Conservation (phyloP, 441 rosid genomes). For the Melastoma candidum region DNA sequence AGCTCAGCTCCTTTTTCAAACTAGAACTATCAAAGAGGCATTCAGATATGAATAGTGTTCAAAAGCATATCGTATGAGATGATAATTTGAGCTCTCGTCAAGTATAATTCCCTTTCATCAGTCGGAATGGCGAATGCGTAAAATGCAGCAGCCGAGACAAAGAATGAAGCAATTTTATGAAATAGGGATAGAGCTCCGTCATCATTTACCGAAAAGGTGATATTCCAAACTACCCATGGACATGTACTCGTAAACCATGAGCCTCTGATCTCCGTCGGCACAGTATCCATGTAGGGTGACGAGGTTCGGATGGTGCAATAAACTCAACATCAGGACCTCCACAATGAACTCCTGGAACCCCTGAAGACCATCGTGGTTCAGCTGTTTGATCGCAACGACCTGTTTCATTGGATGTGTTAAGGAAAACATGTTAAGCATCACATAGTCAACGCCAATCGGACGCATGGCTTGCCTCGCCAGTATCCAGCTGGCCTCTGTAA, state of each 20-base stretch:
- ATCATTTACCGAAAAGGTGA: slow-evolving; percentile 67
- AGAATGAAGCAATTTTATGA: background rate
- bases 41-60: no score
- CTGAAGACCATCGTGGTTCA: slow-evolving; percentile 77
- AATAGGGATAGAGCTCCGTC: slow-evolving; percentile 5
- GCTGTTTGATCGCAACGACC: slow-evolving; percentile 84
- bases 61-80: no score
- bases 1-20: no score
- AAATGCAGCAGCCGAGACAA: background rate
- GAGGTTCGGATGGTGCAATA: slow-evolving; percentile 73
- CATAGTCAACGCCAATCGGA: no score
- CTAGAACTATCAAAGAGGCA: no score
- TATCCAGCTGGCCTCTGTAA: slow-evolving; percentile 51
- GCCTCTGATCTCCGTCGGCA: slow-evolving; percentile 84
- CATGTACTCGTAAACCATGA: slow-evolving; percentile 90
- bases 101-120: no score
- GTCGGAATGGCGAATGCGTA: no score
- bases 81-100: no score
- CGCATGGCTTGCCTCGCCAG: slow-evolving; percentile 36
- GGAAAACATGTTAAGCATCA: no score
- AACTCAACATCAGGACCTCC: slow-evolving; percentile 89
- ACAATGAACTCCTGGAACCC: slow-evolving; percentile 84
- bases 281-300: slow-evolving; percentile 85
- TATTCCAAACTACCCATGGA: slow-evolving; percentile 86
- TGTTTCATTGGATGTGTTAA: slow-evolving; percentile 13